A percentile compares a stretch with the other conserved stretches of the same genome.
Evolutionary conservation across 345 rosid genomes (phyloP).

Genomic region (Rhizophora apiculata): DNA sequence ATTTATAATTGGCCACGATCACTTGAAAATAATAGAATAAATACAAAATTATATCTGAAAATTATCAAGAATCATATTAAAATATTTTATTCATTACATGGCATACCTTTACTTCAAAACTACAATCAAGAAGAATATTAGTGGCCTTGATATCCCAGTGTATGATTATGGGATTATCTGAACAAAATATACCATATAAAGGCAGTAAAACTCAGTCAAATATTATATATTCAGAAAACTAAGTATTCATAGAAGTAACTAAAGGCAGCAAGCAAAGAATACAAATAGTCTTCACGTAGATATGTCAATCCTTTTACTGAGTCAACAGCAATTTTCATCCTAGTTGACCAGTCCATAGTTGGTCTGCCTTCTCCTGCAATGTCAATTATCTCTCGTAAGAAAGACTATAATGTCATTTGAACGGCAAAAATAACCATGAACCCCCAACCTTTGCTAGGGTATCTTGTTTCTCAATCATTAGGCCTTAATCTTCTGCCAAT

Average conservation of each 20-base stretch:
- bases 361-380: slow-evolving; percentile 56
- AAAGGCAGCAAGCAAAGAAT: not conserved
- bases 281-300: slow-evolving; percentile 28
- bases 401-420: slow-evolving; percentile 11
- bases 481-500: not conserved
- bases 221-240: not conserved
- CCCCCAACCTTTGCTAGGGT: not conserved
- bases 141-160: slow-evolving; percentile 31
- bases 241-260: not conserved
- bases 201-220: not conserved
- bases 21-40: not conserved
- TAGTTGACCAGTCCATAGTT: slow-evolving; percentile 20
- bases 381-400: slow-evolving; percentile 10
- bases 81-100: not conserved
- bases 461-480: not conserved
- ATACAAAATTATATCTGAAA: not conserved
- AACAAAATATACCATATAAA: not conserved
- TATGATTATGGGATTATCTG: slow-evolving; percentile 30
- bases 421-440: slow-evolving; percentile 2
- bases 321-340: slow-evolving; percentile 21
- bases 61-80: not conserved
- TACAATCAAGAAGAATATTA: slow-evolving; percentile 28
- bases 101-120: slow-evolving; percentile 28
- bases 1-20: not conserved
- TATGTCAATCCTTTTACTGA: slow-evolving; percentile 25